Percentiles rank a stretch among this genome's conserved stretches.
phyloP scores from a whole-genome alignment of 306 rosid species.

The Prinsepia uniflora region DNA sequence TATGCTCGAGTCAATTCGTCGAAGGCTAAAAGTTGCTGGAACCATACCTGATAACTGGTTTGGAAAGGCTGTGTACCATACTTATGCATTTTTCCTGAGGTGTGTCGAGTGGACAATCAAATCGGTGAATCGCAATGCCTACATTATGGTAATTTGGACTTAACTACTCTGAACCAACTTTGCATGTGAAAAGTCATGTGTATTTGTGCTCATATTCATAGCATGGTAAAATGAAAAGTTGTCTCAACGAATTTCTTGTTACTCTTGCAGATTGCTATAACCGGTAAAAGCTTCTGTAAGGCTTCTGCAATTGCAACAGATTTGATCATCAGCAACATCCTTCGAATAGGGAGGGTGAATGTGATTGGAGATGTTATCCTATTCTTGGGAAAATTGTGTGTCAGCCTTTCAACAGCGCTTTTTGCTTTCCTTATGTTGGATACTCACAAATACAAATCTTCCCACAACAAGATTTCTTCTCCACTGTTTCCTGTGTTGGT shows the following conservation, averaged over 20 bases:
- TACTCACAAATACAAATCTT: constrained; percentile 62
- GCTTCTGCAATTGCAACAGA: constrained; percentile 84
- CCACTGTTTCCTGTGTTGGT: constrained; percentile 95
- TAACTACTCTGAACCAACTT: constrained; percentile 10
- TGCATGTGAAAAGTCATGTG: background rate
- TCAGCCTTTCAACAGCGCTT: constrained; percentile 82
- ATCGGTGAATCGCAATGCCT: constrained; percentile 93
- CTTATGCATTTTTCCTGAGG: constrained; percentile 57
- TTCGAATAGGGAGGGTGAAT: constrained; percentile 85
- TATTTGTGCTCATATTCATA: background rate
- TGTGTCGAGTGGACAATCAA: constrained; percentile 85
- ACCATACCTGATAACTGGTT: constrained; percentile 51
- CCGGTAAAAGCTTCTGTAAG: constrained; percentile 80
- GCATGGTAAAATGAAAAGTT: background rate
- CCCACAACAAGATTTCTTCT: constrained; percentile 89
- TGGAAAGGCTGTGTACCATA: constrained; percentile 54
- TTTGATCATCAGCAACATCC: constrained; percentile 77
- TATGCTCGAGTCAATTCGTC: constrained; percentile 87
- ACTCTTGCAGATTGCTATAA: constrained; percentile 72
- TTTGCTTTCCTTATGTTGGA: constrained; percentile 96
- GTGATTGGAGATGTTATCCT: constrained; percentile 94
- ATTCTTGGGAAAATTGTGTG: constrained; percentile 91
- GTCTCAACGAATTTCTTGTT: constrained; percentile 9
- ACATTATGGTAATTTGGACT: constrained; percentile 68
- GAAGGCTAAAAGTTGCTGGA: constrained; percentile 62